Evolutionary conservation across 768 basidiomycete genomes (phyloP).

Genomic region (Suillus plorans): DNA sequence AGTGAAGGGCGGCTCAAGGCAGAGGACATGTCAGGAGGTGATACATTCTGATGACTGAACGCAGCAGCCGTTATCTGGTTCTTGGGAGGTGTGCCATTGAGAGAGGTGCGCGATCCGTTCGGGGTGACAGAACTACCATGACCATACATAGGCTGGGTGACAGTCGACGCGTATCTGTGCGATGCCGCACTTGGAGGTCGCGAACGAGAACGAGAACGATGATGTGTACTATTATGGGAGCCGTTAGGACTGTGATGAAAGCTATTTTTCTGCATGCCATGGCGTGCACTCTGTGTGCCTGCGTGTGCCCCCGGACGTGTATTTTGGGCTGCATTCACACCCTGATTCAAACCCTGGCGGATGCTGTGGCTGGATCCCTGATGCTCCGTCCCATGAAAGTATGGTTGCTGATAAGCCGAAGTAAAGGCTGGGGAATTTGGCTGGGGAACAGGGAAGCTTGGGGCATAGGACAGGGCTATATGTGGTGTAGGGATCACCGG

Average conservation of each 20-base stretch:
- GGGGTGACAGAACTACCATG: conserved; percentile 23
- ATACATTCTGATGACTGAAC: conserved; percentile 11
- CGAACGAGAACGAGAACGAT: conserved; percentile 21
- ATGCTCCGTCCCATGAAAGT: conserved; percentile 16
- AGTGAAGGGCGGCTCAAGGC: conserved; percentile 9
- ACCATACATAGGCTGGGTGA: conserved; percentile 24
- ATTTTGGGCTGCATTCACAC: conserved; percentile 15
- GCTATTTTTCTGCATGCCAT: conserved; percentile 7
- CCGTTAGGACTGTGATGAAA: conserved; percentile 11
- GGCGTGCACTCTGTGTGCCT: background rate
- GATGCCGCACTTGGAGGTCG: conserved; percentile 31
- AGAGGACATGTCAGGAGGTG: conserved; percentile 12
- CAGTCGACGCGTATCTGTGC: conserved; percentile 28
- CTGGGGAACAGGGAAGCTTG: conserved; percentile 1
- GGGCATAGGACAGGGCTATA: background rate
- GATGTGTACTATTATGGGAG: conserved; percentile 19
- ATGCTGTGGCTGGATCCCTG: conserved; percentile 19
- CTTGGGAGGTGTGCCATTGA: conserved; percentile 11
- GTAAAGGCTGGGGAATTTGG: conserved; percentile 6
- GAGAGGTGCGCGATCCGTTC: conserved; percentile 22
- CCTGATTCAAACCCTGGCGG: conserved; percentile 15
- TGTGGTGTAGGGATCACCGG: conserved; percentile 17
- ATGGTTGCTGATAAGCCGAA: background rate
- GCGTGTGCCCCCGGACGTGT: conserved; percentile 11
- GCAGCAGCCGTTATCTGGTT: background rate